These are phyloP conservation scores for Trichoderma citrinoviride DNA, from an alignment of 2,329 filamentous ascomycete species.

Conservation along the genomic window DNA sequence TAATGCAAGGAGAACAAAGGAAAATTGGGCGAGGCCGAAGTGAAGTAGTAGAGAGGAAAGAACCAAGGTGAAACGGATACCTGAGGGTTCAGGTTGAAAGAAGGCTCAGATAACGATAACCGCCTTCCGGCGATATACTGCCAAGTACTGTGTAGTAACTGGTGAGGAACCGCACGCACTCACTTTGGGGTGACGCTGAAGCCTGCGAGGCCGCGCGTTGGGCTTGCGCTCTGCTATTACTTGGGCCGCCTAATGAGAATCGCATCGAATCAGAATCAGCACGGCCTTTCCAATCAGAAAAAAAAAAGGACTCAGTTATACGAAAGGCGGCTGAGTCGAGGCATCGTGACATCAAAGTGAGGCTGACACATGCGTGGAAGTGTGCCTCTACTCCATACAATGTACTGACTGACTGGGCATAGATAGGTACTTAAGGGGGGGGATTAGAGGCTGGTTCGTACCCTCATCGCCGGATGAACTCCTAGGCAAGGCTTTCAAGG, in stretches of 20 bases:
- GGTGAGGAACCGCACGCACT: not conserved
- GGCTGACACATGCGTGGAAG: no score
- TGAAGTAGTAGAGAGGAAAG: not conserved
- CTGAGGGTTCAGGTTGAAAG: no score
- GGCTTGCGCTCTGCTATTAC: not conserved
- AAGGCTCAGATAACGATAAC: not conserved
- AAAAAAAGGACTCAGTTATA: no score
- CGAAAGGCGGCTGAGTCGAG: no score
- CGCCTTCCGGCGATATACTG: no score
- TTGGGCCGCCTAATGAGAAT: not conserved
- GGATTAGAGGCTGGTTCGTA: not conserved
- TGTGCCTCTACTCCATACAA: no score
- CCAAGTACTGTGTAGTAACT: not conserved
- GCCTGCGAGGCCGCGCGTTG: not conserved
- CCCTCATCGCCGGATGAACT: not conserved
- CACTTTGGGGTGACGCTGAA: not conserved
- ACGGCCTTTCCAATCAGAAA: not conserved
- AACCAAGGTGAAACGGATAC: not conserved
- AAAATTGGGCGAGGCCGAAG: not conserved
- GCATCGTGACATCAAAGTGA: no score
- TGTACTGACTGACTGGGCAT: no score
- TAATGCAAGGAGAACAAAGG: not conserved
- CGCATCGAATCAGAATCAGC: not conserved
- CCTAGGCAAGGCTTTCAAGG: slow-evolving; percentile 24
- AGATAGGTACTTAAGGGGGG: not conserved